Conservation (phyloP, 441 rosid genomes). For the Populus hybrid region DNA sequence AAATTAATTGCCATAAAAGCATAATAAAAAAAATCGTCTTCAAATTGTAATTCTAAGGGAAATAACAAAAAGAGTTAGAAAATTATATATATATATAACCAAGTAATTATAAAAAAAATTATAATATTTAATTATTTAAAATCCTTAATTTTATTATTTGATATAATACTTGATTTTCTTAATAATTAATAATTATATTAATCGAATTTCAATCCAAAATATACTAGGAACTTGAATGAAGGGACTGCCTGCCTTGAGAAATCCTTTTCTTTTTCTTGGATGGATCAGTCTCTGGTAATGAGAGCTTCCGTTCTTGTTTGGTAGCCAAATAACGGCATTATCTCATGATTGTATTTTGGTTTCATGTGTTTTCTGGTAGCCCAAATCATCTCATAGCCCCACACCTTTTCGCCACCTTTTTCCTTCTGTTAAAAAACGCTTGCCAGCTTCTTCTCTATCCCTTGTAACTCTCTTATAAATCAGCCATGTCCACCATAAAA, state of each 20-base stretch:
- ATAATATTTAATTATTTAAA: too few species aligned
- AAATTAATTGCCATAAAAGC: too few species aligned
- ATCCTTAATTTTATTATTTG: too few species aligned
- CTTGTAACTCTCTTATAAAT: not conserved
- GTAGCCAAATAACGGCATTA: conserved; percentile 44
- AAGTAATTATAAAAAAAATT: too few species aligned
- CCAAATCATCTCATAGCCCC: not conserved
- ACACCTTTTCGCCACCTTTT: not conserved
- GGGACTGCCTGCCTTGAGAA: not conserved
- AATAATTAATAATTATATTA: too few species aligned
- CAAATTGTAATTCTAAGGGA: not conserved
- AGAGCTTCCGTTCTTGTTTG: conserved; percentile 33
- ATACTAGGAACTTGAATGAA: too few species aligned
- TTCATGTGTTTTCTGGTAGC: not conserved
- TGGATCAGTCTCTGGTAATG: not conserved
- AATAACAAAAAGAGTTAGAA: too few species aligned
- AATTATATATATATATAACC: too few species aligned
- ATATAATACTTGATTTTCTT: too few species aligned
- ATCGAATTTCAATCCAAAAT: too few species aligned
- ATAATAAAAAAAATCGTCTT: not conserved
- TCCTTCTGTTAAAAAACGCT: conserved; percentile 1
- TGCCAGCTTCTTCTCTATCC: not conserved
- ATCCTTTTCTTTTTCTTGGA: not conserved
- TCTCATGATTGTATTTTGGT: conserved; percentile 41
- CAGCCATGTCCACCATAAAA: not conserved